These are phyloP conservation scores for Pterocarpus santalinus DNA, from an alignment of 306 rosid species.

Conservation along the genomic window DNA sequence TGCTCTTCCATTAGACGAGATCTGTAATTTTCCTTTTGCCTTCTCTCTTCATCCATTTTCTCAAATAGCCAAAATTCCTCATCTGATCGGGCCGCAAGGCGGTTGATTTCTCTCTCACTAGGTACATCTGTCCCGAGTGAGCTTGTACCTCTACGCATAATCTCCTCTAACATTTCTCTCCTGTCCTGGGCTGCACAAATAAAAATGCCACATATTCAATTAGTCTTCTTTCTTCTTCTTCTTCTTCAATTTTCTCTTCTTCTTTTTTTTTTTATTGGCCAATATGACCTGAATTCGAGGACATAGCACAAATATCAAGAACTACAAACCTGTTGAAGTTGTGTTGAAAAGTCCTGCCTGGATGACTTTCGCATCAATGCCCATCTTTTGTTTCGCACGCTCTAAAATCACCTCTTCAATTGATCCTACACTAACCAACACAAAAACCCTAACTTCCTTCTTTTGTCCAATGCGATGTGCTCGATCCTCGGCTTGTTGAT, in stretches of 20 bases:
- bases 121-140: slow-evolving; percentile 98
- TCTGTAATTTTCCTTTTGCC: slow-evolving; percentile 92
- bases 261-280: slow-evolving; percentile 8
- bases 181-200: slow-evolving; percentile 95
- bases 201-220: slow-evolving; percentile 31
- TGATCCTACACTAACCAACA: slow-evolving; percentile 98
- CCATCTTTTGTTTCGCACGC: slow-evolving; percentile 99
- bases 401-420: slow-evolving; percentile 98
- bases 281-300: slow-evolving; percentile 40
- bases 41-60: slow-evolving; percentile 97
- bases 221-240: neutral
- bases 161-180: slow-evolving; percentile 96
- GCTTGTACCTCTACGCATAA: slow-evolving; percentile 97
- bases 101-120: slow-evolving; percentile 99
- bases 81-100: slow-evolving; percentile 96
- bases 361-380: slow-evolving; percentile 99
- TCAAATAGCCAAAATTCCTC: slow-evolving; percentile 97
- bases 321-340: slow-evolving; percentile 93
- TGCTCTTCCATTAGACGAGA: slow-evolving; percentile 97
- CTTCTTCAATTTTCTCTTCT: too few species aligned
- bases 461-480: slow-evolving; percentile 99
- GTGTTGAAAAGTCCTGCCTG: slow-evolving; percentile 99
- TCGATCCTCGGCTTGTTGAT: slow-evolving; percentile 99
- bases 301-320: slow-evolving; percentile 36
- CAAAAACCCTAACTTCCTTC: slow-evolving; percentile 98